Percentiles rank a stretch among this genome's conserved stretches.
Conservation (phyloP, 345 rosid species). For the sweet orange (Citrus sinensis) region DNA sequence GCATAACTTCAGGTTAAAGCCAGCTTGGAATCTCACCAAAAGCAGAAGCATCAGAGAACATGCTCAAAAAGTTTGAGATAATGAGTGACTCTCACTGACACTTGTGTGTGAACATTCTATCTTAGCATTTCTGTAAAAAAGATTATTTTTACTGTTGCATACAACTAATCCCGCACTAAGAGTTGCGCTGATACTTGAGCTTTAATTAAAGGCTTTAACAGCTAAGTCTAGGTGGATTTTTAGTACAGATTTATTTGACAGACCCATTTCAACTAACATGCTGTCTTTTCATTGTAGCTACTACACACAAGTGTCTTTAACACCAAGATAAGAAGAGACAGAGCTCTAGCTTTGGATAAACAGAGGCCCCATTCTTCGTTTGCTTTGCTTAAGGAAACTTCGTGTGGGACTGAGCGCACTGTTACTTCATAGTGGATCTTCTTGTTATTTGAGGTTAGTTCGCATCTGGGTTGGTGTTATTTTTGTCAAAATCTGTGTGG, state of each 20-base stretch:
- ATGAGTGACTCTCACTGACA: neutral
- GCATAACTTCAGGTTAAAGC: conserved; percentile 23
- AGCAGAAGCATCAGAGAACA: neutral
- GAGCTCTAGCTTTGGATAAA: neutral
- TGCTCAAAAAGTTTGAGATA: neutral
- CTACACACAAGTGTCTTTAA: conserved; percentile 1
- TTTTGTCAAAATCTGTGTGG: conserved; percentile 12
- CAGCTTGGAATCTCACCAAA: conserved; percentile 19
- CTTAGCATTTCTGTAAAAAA: neutral
- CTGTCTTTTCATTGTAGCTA: neutral
- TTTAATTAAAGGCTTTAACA: neutral
- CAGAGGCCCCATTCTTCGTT: conserved; percentile 10
- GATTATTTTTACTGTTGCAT: neutral
- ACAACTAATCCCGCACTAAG: neutral
- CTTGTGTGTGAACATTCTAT: neutral
- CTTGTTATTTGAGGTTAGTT: conserved; percentile 20
- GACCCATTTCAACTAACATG: conserved; percentile 15
- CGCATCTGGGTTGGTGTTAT: conserved; percentile 23
- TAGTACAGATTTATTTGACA: conserved; percentile 4
- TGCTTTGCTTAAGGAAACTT: conserved; percentile 21
- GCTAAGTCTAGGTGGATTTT: neutral
- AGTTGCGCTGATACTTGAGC: neutral
- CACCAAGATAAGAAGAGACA: neutral
- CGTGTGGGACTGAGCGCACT: conserved; percentile 9
- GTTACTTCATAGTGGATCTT: neutral